phyloP scores from a whole-genome alignment of 2,329 filamentous ascomycete species.

The Sclerotiophoma versabilis region DNA sequence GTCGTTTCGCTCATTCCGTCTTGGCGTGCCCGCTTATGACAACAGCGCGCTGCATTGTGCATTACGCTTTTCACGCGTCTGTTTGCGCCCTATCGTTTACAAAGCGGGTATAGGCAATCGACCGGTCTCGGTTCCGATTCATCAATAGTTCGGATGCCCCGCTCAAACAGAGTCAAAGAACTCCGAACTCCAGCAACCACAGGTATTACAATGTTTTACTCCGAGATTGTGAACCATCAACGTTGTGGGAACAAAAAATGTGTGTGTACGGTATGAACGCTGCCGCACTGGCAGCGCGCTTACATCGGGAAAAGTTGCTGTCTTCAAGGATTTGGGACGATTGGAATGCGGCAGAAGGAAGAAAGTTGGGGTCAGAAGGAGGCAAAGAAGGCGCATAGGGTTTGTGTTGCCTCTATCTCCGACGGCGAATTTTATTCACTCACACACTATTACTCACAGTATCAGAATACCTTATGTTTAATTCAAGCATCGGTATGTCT shows the following conservation, averaged over 20 bases:
- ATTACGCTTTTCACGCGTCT: background rate
- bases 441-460: background rate
- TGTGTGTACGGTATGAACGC: background rate
- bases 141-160: slow-evolving; percentile 8
- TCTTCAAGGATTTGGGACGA: background rate
- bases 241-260: background rate
- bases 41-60: background rate
- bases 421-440: background rate
- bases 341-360: background rate
- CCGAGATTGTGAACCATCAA: slow-evolving; percentile 7
- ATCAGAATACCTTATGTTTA: too few relatives aligned
- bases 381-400: background rate
- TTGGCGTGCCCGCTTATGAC: slow-evolving; percentile 8
- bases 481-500: too few relatives aligned
- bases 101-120: background rate
- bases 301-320: background rate
- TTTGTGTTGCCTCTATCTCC: background rate
- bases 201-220: background rate
- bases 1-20: slow-evolving; percentile 5
- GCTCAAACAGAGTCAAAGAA: slow-evolving; percentile 3
- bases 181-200: slow-evolving; percentile 12
- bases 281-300: background rate
- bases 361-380: background rate
- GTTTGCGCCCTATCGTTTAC: slow-evolving; percentile 2
- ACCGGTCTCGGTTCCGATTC: slow-evolving; percentile 11